These are phyloP conservation scores for Colletotrichum navitas DNA, from an alignment of 2,329 filamentous ascomycete genomes.

Conservation along the genomic window DNA sequence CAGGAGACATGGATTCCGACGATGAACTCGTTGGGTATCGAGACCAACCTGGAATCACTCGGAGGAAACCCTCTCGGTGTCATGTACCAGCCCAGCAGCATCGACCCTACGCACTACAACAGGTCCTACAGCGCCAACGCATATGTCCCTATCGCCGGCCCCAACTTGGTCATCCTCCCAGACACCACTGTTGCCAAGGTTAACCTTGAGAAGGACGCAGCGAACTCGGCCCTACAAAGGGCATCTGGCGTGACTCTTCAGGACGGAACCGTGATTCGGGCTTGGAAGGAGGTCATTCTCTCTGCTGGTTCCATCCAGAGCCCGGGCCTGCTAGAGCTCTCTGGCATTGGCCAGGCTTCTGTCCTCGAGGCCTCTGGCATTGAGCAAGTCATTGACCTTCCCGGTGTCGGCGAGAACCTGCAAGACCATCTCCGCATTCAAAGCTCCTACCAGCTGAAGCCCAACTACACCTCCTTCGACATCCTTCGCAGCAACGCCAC, in stretches of 20 bases:
- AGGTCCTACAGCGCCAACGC: constrained; percentile 61
- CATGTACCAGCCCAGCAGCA: constrained; percentile 62
- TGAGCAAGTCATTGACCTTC: constrained; percentile 62
- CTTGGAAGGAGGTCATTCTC: constrained; percentile 51
- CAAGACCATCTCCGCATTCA: constrained; percentile 53
- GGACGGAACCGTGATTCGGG: constrained; percentile 46
- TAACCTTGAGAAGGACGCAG: constrained; percentile 49
- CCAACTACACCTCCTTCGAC: constrained; percentile 50
- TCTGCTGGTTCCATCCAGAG: constrained; percentile 64
- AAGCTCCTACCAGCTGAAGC: constrained; percentile 51
- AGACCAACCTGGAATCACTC: constrained; percentile 58
- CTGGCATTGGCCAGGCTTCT: constrained; percentile 64
- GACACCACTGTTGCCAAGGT: constrained; percentile 54
- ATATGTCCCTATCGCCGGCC: constrained; percentile 56
- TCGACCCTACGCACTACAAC: constrained; percentile 60
- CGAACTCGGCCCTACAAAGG: background rate
- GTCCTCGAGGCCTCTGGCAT: constrained; percentile 63
- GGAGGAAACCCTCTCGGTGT: constrained; percentile 64
- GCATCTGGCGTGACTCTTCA: constrained; percentile 46
- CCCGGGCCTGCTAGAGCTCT: constrained; percentile 68
- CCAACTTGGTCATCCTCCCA: constrained; percentile 57
- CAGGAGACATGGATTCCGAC: constrained; percentile 60
- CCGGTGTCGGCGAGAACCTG: constrained; percentile 64
- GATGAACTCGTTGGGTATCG: constrained; percentile 58
- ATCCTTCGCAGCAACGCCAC: constrained; percentile 49